phyloP scores from a whole-genome alignment of 441 rosid genomes.

The Eutrema salsugineum region DNA sequence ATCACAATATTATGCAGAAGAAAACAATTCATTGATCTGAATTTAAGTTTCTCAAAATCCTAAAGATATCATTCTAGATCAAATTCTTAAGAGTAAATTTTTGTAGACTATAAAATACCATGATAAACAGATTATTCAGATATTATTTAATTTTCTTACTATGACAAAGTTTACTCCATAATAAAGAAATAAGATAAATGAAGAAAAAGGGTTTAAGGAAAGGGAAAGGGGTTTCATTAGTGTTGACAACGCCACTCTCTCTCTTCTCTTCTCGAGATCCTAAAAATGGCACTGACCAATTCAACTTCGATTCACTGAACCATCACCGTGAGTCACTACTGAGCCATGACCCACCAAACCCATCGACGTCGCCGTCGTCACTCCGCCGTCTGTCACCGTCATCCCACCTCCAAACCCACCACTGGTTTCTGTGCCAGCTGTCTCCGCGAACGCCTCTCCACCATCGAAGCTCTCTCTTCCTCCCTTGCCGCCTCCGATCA shows the following conservation, averaged over 20 bases:
- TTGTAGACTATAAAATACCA: too few relatives aligned
- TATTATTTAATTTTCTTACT: too few relatives aligned
- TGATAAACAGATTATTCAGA: too few relatives aligned
- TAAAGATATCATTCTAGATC: too few relatives aligned
- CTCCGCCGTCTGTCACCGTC: conserved; percentile 63
- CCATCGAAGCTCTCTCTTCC: conserved; percentile 37
- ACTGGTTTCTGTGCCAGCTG: conserved; percentile 80
- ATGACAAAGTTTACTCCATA: background rate
- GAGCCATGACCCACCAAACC: conserved; percentile 26
- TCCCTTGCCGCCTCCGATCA: conserved; percentile 33
- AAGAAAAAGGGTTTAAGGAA: conserved; percentile 11
- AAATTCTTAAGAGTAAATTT: too few relatives aligned
- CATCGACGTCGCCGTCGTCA: conserved; percentile 76
- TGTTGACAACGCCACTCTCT: conserved; percentile 20
- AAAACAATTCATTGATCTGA: too few relatives aligned
- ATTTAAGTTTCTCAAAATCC: too few relatives aligned
- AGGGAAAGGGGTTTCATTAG: background rate
- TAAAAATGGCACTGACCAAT: conserved; percentile 3
- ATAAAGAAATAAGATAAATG: background rate
- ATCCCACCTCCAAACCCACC: conserved; percentile 60
- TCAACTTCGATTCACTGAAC: conserved; percentile 14
- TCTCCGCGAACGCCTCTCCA: conserved; percentile 87
- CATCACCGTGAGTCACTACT: background rate
- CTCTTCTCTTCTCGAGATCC: conserved; percentile 18
- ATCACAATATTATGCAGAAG: too few relatives aligned